Conservation (phyloP, 768 basidiomycete genomes). For the Tylopilus intermedius region DNA sequence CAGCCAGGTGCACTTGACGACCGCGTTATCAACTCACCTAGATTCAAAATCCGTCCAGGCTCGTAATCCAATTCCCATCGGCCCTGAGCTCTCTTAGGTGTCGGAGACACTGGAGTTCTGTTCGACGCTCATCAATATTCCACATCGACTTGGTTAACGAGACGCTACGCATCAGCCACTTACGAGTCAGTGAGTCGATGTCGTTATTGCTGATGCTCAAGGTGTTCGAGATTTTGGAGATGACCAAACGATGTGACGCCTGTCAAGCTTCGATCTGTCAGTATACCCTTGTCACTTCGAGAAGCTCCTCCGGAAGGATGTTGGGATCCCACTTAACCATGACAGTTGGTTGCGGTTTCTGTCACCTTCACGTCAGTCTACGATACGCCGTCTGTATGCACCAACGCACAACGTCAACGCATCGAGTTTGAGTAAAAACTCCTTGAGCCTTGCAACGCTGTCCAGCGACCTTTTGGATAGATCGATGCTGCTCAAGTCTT, state of each 20-base stretch:
- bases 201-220: conserved; percentile 89
- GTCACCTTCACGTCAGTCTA: conserved; percentile 20
- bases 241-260: conserved; percentile 85
- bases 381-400: background rate
- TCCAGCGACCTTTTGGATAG: conserved; percentile 57
- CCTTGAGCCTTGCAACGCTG: conserved; percentile 70
- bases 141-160: background rate
- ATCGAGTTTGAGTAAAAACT: conserved; percentile 83
- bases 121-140: conserved; percentile 11
- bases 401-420: conserved; percentile 65
- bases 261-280: conserved; percentile 57
- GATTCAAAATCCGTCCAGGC: conserved; percentile 78
- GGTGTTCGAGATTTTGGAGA: conserved; percentile 75
- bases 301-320: conserved; percentile 35
- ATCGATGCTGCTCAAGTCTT: conserved; percentile 68
- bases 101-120: conserved; percentile 79
- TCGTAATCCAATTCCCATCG: conserved; percentile 78
- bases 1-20: conserved; percentile 13
- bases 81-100: conserved; percentile 86
- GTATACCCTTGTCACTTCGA: conserved; percentile 10
- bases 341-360: conserved; percentile 72
- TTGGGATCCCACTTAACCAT: conserved; percentile 78
- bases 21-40: conserved; percentile 57
- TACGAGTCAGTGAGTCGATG: conserved; percentile 82
- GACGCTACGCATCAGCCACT: conserved; percentile 31